Percentiles rank a stretch among this genome's conserved stretches.
phyloP scores from a whole-genome alignment of 768 basidiomycete genomes.

The Lanmaoa rubissima region DNA sequence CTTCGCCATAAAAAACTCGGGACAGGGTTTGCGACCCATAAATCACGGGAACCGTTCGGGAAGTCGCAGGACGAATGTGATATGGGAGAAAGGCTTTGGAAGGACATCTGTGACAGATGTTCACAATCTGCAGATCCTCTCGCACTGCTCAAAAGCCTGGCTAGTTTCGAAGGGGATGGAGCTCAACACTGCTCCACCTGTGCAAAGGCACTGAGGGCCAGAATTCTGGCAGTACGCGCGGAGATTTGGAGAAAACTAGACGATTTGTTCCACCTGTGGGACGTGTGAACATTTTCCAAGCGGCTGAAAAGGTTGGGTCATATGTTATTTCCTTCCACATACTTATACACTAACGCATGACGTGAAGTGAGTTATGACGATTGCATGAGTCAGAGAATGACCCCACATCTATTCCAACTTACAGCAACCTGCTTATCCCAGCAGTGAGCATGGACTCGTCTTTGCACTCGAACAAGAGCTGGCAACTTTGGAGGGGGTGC shows the following conservation, averaged over 20 bases:
- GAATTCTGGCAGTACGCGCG: not conserved
- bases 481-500: too few relatives aligned
- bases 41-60: too few relatives aligned
- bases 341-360: not conserved
- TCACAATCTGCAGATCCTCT: constrained; percentile 7
- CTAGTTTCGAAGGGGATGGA: accelerated
- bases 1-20: not conserved
- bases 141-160: not conserved
- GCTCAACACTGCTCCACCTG: not conserved
- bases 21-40: too few relatives aligned
- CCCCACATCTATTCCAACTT: not conserved
- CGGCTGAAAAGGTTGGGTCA: not conserved
- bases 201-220: not conserved
- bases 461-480: too few relatives aligned
- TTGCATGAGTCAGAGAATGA: not conserved
- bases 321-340: not conserved
- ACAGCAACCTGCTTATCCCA: too few relatives aligned
- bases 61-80: not conserved
- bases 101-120: not conserved
- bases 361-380: not conserved
- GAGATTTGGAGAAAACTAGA: constrained; percentile 4
- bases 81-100: not conserved
- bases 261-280: constrained; percentile 6
- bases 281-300: not conserved
- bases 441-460: too few relatives aligned